Evolutionary conservation across 1,139 yeast species (phyloP).

Genomic region (Blastobotrys proliferans): DNA sequence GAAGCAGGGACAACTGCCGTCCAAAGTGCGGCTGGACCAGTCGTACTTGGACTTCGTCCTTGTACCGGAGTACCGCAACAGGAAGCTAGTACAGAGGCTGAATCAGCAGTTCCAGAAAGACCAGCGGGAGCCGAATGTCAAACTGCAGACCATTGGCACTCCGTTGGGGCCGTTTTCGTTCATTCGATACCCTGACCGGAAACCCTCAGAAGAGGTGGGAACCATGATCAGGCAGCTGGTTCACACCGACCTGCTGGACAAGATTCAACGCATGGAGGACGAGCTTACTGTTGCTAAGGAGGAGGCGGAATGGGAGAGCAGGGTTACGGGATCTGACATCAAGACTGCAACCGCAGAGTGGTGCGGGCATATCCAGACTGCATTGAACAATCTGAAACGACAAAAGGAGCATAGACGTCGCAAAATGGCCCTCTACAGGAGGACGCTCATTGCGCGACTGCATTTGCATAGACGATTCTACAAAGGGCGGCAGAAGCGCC

Average conservation of each 20-base stretch:
- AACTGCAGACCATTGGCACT: slow-evolving; percentile 11
- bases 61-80: slow-evolving; percentile 19
- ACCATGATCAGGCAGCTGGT: slow-evolving; percentile 11
- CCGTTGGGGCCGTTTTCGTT: slow-evolving; percentile 21
- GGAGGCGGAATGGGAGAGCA: slow-evolving; percentile 21
- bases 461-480: slow-evolving; percentile 6
- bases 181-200: slow-evolving; percentile 17
- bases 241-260: slow-evolving; percentile 1
- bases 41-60: slow-evolving; percentile 22
- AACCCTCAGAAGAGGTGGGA: slow-evolving; percentile 10
- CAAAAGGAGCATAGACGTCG: slow-evolving; percentile 1
- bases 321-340: not conserved
- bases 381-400: slow-evolving; percentile 1
- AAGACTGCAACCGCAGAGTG: slow-evolving; percentile 1
- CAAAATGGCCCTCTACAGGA: slow-evolving; percentile 11
- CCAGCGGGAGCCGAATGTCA: slow-evolving; percentile 13
- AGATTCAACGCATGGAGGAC: slow-evolving; percentile 11
- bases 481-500: not conserved
- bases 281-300: slow-evolving; percentile 14
- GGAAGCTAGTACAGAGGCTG: slow-evolving; percentile 7
- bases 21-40: slow-evolving; percentile 14
- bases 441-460: slow-evolving; percentile 10
- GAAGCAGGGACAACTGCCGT: not conserved
- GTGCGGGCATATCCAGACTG: slow-evolving; percentile 5
- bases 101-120: slow-evolving; percentile 13